Evolutionary conservation across 192 early-diverging fungal genomes (phyloP).

Genomic region (Dimargaris cristalligena): DNA sequence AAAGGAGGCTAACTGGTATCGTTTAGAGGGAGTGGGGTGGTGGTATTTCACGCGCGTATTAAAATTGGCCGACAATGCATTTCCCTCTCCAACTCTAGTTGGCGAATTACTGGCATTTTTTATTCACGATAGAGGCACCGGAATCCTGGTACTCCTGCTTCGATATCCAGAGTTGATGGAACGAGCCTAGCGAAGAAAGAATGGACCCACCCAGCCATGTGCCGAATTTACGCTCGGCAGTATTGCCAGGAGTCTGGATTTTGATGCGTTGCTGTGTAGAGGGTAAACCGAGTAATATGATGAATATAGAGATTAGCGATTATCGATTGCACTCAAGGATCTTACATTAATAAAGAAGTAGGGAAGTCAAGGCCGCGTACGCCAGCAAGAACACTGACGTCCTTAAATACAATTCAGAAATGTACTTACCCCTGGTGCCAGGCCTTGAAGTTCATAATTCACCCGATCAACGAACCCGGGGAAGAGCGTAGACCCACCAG

Average conservation of each 20-base stretch:
- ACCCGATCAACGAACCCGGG: constrained; percentile 78
- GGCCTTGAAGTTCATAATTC: constrained; percentile 44
- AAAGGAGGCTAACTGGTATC: no score
- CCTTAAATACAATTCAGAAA: no score
- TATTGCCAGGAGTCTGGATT: constrained; percentile 57
- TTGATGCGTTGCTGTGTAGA: constrained; percentile 45
- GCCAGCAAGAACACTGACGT: no score
- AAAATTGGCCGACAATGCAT: no score
- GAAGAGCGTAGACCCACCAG: constrained; percentile 77
- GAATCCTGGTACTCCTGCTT: constrained; percentile 87
- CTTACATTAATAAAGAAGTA: no score
- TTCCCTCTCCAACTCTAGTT: no score
- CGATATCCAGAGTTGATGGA: constrained; percentile 98
- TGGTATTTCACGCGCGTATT: no score
- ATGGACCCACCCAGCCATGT: constrained; percentile 97
- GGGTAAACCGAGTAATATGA: no score
- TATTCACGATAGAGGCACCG: constrained; percentile 70
- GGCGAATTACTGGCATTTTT: constrained; percentile 54
- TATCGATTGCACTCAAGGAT: no score
- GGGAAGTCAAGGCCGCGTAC: no score
- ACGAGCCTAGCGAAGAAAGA: constrained; percentile 82
- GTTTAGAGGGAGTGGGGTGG: no score
- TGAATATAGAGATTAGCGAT: no score
- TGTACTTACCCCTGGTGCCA: constrained; percentile 45
- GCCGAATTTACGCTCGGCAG: constrained; percentile 77